phyloP scores from a whole-genome alignment of 139 green algal species.

The Diplosphaera chodatii region DNA sequence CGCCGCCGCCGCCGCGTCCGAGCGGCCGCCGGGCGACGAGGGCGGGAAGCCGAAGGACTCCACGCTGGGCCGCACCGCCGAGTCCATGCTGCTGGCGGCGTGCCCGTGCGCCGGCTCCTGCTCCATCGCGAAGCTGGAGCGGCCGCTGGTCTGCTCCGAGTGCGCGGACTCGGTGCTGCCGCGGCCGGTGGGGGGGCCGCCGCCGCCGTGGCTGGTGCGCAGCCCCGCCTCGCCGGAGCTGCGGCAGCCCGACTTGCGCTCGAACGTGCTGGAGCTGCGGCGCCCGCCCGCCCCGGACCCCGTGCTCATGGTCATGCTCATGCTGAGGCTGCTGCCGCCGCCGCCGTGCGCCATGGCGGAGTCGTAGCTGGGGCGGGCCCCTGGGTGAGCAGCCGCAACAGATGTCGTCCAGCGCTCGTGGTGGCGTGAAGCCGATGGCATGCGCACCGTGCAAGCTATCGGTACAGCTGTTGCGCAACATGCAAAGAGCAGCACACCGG shows the following conservation, averaged over 20 bases:
- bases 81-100: neutral
- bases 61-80: conserved; percentile 16
- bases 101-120: neutral
- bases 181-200: neutral
- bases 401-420: too few species aligned
- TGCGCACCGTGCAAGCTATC: too few species aligned
- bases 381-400: neutral
- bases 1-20: neutral
- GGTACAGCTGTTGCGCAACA: too few species aligned
- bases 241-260: neutral
- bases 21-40: neutral
- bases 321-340: too few species aligned
- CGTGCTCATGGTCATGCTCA: too few species aligned
- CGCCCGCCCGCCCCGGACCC: too few species aligned
- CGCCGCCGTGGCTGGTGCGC: neutral
- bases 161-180: neutral
- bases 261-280: neutral
- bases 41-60: conserved; percentile 24
- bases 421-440: too few species aligned
- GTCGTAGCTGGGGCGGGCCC: neutral
- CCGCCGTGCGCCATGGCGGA: neutral
- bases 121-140: conserved; percentile 40
- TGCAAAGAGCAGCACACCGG: neutral
- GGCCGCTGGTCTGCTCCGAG: conserved; percentile 6
- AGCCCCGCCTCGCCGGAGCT: neutral